These are phyloP conservation scores for Triangularia verruculosa DNA, from an alignment of 2,329 filamentous ascomycete genomes.

Conservation along the genomic window DNA sequence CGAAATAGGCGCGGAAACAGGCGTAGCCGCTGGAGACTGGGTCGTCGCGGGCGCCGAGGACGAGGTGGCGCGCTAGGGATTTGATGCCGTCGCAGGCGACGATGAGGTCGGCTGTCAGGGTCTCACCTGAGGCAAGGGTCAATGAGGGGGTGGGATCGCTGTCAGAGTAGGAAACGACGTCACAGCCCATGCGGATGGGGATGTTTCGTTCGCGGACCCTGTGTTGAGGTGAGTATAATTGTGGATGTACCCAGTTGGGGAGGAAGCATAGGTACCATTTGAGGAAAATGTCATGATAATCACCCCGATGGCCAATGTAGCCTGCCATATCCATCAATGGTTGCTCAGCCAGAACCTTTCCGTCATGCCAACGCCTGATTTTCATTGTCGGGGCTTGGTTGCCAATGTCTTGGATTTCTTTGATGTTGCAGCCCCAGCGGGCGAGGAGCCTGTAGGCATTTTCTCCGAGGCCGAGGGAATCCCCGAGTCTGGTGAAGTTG, in stretches of 20 bases:
- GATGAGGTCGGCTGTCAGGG: slow-evolving; percentile 45
- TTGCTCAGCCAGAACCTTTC: slow-evolving; percentile 45
- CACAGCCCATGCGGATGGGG: slow-evolving; percentile 39
- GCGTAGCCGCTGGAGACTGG: slow-evolving; percentile 53
- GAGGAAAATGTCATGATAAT: slow-evolving; percentile 44
- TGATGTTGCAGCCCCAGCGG: slow-evolving; percentile 40
- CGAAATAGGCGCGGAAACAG: slow-evolving; percentile 48
- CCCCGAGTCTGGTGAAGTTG: slow-evolving; percentile 42
- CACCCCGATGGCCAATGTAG: slow-evolving; percentile 44
- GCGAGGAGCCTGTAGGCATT: slow-evolving; percentile 45
- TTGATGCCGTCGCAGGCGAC: slow-evolving; percentile 53
- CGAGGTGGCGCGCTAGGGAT: slow-evolving; percentile 47
- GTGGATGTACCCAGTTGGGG: not conserved
- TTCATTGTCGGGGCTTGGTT: slow-evolving; percentile 48
- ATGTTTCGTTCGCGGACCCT: slow-evolving; percentile 38
- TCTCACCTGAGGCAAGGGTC: slow-evolving; percentile 35
- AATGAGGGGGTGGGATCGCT: slow-evolving; percentile 31
- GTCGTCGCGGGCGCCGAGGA: slow-evolving; percentile 50
- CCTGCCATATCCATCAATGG: slow-evolving; percentile 51
- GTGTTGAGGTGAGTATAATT: not conserved
- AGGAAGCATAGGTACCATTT: slow-evolving; percentile 24
- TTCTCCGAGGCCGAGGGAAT: slow-evolving; percentile 45
- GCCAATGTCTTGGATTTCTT: slow-evolving; percentile 40
- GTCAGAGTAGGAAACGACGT: slow-evolving; percentile 40
- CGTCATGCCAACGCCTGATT: slow-evolving; percentile 46